phyloP scores from a whole-genome alignment of 169 alveolate species.

The Cryptosporidium ubiquitum region DNA sequence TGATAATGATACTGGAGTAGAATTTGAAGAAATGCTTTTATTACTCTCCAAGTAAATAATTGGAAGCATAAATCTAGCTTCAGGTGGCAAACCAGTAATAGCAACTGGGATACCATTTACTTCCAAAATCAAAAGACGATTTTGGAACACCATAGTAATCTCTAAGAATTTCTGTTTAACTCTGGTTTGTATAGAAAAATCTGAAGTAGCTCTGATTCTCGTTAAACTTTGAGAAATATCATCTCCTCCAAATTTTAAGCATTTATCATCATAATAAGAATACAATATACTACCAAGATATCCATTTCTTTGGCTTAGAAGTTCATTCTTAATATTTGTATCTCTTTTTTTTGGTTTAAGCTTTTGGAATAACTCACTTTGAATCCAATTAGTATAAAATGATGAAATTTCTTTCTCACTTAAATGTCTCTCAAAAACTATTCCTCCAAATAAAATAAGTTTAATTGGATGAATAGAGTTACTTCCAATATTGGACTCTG shows the following conservation, averaged over 20 bases:
- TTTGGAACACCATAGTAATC: constrained; percentile 33
- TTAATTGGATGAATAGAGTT: not conserved
- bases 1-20: not conserved
- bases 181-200: not conserved
- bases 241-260: constrained; percentile 45
- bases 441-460: constrained; percentile 39
- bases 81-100: constrained; percentile 44
- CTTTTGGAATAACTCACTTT: constrained; percentile 14
- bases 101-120: constrained; percentile 20
- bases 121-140: constrained; percentile 19
- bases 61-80: constrained; percentile 52
- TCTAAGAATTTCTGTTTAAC: not conserved
- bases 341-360: not conserved
- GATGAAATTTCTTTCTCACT: constrained; percentile 1
- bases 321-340: not conserved
- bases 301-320: not conserved
- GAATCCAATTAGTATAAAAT: constrained; percentile 17
- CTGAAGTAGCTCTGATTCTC: constrained; percentile 40
- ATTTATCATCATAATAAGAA: constrained; percentile 62
- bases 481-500: not conserved
- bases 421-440: constrained; percentile 17
- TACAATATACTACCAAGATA: constrained; percentile 56
- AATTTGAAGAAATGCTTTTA: not conserved
- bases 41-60: constrained; percentile 12
- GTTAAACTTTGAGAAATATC: constrained; percentile 13